Evolutionary conservation across 108 stramenopile genomes (phyloP).

Genomic region (Asterionellopsis glacialis): DNA sequence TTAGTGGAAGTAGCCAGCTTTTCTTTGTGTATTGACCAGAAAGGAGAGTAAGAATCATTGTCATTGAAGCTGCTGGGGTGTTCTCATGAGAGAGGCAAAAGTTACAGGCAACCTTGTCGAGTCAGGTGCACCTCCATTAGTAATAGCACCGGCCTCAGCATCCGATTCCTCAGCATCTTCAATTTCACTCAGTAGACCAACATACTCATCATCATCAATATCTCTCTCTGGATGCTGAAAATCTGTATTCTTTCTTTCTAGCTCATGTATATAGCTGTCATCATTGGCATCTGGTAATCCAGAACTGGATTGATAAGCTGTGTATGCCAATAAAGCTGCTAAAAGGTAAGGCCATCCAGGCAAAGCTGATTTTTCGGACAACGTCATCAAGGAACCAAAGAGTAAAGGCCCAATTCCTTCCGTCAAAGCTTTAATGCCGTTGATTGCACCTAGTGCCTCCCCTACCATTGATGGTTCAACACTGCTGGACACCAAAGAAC

Average conservation of each 20-base stretch:
- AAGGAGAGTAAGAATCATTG: neutral
- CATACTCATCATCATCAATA: constrained; percentile 19
- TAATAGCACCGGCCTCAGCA: neutral
- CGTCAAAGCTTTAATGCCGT: constrained; percentile 93
- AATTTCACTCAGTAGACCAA: constrained; percentile 20
- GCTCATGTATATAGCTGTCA: constrained; percentile 50
- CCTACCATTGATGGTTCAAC: constrained; percentile 83
- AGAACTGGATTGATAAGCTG: constrained; percentile 39
- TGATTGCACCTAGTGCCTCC: constrained; percentile 91
- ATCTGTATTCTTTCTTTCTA: constrained; percentile 21
- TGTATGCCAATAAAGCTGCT: constrained; percentile 43
- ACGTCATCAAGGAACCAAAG: constrained; percentile 75
- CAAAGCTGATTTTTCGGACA: constrained; percentile 57
- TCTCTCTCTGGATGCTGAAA: neutral
- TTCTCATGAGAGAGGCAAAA: neutral
- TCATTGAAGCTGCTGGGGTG: neutral
- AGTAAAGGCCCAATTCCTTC: constrained; percentile 85
- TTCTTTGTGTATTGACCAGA: neutral
- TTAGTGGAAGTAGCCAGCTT: neutral
- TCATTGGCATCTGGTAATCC: constrained; percentile 37
- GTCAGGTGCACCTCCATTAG: too few relatives aligned
- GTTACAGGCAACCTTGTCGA: neutral
- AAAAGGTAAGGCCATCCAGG: constrained; percentile 75
- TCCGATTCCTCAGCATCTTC: constrained; percentile 15
- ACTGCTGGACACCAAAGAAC: constrained; percentile 78